A percentile compares a stretch with the other conserved stretches of the same genome.
Conservation (phyloP, 225 moss, liverwort and hornwort genomes). For the Antitrichia curtipendula region DNA sequence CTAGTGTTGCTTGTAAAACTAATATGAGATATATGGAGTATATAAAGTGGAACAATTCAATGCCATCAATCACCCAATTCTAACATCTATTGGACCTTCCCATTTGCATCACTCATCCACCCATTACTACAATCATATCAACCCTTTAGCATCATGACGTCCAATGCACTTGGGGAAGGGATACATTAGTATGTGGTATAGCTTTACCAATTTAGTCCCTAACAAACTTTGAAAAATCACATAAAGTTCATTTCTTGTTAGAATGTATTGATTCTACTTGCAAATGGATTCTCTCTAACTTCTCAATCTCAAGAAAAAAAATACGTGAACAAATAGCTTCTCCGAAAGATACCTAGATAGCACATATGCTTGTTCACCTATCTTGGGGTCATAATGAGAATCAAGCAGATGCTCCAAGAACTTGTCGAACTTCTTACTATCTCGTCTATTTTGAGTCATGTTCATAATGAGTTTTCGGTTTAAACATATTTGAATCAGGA, state of each 20-base stretch:
- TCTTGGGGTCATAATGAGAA: too few relatives aligned
- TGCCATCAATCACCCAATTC: not conserved
- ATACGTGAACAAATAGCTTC: not conserved
- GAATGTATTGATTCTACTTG: not conserved
- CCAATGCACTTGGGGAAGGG: not conserved
- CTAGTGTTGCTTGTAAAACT: not conserved
- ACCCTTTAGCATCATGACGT: not conserved
- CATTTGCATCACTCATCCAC: not conserved
- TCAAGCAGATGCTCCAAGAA: not conserved
- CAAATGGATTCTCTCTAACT: not conserved
- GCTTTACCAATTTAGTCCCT: not conserved
- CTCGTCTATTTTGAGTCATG: not conserved
- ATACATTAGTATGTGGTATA: fast-evolving
- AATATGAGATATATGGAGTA: not conserved
- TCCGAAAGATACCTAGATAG: not conserved
- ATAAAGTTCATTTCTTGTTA: not conserved
- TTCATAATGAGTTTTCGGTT: not conserved
- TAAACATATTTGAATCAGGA: not conserved
- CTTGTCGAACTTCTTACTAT: not conserved
- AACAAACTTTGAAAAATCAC: not conserved
- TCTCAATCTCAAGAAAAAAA: not conserved
- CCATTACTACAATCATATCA: not conserved
- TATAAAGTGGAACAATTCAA: not conserved
- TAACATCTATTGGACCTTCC: fast-evolving
- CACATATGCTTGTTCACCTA: not conserved